Evolutionary conservation across 345 rosid genomes (phyloP).

Genomic region (Aquilaria malaccensis): DNA sequence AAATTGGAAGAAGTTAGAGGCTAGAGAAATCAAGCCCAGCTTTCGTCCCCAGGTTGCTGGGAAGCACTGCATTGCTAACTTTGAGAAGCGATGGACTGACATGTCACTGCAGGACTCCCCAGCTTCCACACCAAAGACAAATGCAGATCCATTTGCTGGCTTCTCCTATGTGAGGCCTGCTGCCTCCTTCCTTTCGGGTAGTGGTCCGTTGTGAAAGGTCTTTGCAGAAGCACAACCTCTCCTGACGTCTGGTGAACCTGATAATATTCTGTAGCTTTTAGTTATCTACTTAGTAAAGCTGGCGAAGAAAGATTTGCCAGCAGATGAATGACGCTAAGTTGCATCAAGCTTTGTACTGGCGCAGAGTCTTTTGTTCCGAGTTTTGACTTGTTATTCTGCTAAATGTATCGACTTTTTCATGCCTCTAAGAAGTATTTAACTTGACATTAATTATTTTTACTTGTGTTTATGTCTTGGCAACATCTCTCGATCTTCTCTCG

Average conservation of each 20-base stretch:
- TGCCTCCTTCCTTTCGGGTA: slow-evolving; percentile 37
- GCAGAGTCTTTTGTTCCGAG: no score
- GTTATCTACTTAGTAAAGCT: not conserved
- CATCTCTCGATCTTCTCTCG: no score
- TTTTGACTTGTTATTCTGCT: no score
- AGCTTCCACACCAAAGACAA: slow-evolving; percentile 60
- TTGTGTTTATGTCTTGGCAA: no score
- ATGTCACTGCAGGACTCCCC: slow-evolving; percentile 78
- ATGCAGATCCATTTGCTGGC: slow-evolving; percentile 56
- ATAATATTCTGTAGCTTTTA: not conserved
- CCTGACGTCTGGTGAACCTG: no score
- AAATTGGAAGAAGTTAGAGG: slow-evolving; percentile 86
- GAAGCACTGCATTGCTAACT: slow-evolving; percentile 78
- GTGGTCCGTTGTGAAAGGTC: slow-evolving; percentile 13
- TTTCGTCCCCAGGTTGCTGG: slow-evolving; percentile 80
- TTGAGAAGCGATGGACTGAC: slow-evolving; percentile 81
- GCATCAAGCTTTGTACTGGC: no score
- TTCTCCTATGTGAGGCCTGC: slow-evolving; percentile 71
- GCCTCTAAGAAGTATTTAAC: no score
- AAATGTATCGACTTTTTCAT: no score
- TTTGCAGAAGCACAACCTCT: no score
- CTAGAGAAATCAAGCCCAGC: slow-evolving; percentile 72
- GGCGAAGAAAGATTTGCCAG: not conserved
- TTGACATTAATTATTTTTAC: no score
- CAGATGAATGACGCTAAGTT: not conserved